A percentile compares a stretch with the other conserved stretches of the same genome.
Conservation (phyloP, 495 filamentous ascomycete genomes). For the Neurospora tetraspora region DNA sequence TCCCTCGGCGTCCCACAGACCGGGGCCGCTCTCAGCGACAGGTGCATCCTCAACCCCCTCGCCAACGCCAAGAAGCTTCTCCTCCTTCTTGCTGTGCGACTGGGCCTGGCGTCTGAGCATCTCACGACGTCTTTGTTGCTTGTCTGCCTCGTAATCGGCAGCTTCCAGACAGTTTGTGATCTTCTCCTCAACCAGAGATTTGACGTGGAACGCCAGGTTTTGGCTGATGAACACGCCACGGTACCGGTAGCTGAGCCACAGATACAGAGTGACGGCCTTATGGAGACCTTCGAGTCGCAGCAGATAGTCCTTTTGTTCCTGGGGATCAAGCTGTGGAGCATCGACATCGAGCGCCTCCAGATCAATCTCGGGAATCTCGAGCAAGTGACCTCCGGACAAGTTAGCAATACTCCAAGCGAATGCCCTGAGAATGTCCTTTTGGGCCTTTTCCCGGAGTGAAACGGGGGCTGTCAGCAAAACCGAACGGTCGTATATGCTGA, state of each 20-base stretch:
- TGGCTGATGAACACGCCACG: constrained; percentile 73
- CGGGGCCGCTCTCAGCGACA: constrained; percentile 7
- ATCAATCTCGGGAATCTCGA: constrained; percentile 54
- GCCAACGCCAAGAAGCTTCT: constrained; percentile 12
- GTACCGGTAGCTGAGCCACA: constrained; percentile 72
- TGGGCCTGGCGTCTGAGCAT: constrained; percentile 13
- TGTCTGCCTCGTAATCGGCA: constrained; percentile 13
- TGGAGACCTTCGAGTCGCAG: constrained; percentile 63
- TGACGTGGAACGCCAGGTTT: constrained; percentile 68
- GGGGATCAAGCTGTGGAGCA: constrained; percentile 28
- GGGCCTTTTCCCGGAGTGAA: constrained; percentile 23
- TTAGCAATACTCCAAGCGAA: constrained; percentile 60
- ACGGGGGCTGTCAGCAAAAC: constrained; percentile 64
- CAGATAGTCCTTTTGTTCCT: constrained; percentile 40
- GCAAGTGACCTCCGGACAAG: constrained; percentile 49
- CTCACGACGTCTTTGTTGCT: constrained; percentile 7
- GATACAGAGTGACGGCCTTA: constrained; percentile 69
- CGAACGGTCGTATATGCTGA: constrained; percentile 63
- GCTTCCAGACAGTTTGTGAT: constrained; percentile 57
- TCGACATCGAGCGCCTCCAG: constrained; percentile 55
- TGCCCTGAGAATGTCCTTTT: constrained; percentile 37
- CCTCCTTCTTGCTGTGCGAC: constrained; percentile 2
- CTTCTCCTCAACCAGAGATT: constrained; percentile 63
- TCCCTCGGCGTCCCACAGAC: constrained; percentile 19
- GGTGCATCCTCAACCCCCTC: constrained; percentile 3